A percentile compares a stretch with the other conserved stretches of the same genome.
Evolutionary conservation across 371 early-diverging fungal genomes (phyloP).

Genomic region (Entomophthora muscae): DNA sequence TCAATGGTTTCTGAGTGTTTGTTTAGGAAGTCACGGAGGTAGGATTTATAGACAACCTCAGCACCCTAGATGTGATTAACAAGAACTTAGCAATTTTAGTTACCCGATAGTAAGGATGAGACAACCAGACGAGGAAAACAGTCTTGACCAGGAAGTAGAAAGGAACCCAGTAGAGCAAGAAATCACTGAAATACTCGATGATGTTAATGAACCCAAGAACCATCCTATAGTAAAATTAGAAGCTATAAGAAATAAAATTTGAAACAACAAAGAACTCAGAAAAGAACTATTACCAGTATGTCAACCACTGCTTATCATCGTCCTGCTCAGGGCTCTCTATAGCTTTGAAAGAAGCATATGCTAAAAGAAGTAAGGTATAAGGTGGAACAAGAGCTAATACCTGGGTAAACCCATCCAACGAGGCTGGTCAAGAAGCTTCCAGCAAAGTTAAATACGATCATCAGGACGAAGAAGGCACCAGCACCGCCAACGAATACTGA

Average conservation of each 20-base stretch:
- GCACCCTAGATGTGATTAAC: not conserved
- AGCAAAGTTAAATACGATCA: constrained; percentile 80
- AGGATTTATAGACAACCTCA: constrained; percentile 1
- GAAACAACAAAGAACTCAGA: too few species aligned
- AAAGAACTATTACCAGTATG: constrained; percentile 32
- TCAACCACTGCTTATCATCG: constrained; percentile 83
- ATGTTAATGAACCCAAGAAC: constrained; percentile 72
- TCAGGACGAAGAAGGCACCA: constrained; percentile 29
- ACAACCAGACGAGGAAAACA: constrained; percentile 46
- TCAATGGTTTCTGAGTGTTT: not conserved
- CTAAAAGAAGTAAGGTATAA: constrained; percentile 17
- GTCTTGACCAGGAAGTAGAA: constrained; percentile 90
- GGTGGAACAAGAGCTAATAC: constrained; percentile 16
- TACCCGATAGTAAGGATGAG: constrained; percentile 17
- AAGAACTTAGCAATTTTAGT: not conserved
- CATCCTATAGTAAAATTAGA: too few species aligned
- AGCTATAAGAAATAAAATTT: too few species aligned
- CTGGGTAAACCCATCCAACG: constrained; percentile 78
- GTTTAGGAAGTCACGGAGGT: not conserved
- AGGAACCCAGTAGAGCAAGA: constrained; percentile 75
- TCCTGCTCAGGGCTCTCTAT: constrained; percentile 56
- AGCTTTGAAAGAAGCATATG: constrained; percentile 82
- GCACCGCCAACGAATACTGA: constrained; percentile 49
- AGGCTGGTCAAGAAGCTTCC: constrained; percentile 61
- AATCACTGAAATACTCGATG: constrained; percentile 69